phyloP scores from a whole-genome alignment of 306 rosid species.

The Inga leiocalycina region DNA sequence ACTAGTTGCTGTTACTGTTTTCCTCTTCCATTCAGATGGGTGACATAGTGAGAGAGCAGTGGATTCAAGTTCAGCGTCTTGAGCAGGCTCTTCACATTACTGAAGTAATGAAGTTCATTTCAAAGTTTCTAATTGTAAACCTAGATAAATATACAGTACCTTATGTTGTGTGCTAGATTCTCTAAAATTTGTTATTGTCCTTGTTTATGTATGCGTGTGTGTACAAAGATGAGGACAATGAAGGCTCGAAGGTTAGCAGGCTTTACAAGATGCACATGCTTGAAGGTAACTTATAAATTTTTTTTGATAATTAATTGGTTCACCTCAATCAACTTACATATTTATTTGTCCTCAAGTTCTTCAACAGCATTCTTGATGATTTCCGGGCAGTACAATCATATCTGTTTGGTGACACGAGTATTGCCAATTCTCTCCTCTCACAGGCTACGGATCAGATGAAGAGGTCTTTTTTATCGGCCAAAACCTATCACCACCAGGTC shows the following conservation, averaged over 20 bases:
- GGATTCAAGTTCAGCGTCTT: constrained; percentile 91
- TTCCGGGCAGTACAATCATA: constrained; percentile 45
- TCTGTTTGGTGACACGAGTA: constrained; percentile 40
- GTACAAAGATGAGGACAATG: constrained; percentile 54
- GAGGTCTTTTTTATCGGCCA: constrained; percentile 44
- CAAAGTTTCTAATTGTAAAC: constrained; percentile 15
- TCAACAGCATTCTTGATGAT: constrained; percentile 46
- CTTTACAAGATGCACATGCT: constrained; percentile 58
- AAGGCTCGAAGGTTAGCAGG: constrained; percentile 49
- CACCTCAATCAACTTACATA: constrained; percentile 20
- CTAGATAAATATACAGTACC: constrained; percentile 16
- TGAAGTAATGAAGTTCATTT: constrained; percentile 51
- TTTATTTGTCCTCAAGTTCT: constrained; percentile 49
- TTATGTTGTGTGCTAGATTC: constrained; percentile 26
- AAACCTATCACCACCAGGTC: constrained; percentile 84
- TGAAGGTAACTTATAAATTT: constrained; percentile 59
- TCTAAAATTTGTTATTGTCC: constrained; percentile 24
- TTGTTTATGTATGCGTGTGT: not conserved
- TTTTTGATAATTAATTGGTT: constrained; percentile 15
- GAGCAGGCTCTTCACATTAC: constrained; percentile 92
- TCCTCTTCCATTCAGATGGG: constrained; percentile 61
- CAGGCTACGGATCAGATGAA: constrained; percentile 54
- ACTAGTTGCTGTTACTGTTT: constrained; percentile 34
- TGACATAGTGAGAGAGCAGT: constrained; percentile 74
- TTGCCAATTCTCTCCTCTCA: constrained; percentile 46